phyloP scores from a whole-genome alignment of 1,284 basidiomycete species.

The Pseudozyma pruni region DNA sequence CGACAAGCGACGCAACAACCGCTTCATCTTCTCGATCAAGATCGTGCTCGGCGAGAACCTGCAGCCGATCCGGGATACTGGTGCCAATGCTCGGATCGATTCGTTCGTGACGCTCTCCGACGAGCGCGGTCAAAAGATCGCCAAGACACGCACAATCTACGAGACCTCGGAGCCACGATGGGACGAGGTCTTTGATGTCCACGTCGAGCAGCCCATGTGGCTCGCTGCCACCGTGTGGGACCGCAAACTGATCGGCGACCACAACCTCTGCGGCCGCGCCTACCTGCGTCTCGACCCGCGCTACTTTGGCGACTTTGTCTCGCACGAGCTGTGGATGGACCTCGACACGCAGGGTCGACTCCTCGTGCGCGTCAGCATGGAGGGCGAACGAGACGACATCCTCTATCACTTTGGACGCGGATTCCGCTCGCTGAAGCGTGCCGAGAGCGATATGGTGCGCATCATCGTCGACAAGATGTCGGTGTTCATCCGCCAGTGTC shows the following conservation, averaged over 20 bases:
- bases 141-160: conserved; percentile 95
- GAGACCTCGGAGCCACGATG: conserved; percentile 89
- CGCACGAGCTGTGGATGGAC: conserved; percentile 91
- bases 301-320: conserved; percentile 86
- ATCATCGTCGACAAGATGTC: conserved; percentile 99
- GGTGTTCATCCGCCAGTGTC: conserved; percentile 88
- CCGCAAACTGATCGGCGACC: conserved; percentile 77
- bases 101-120: conserved; percentile 95
- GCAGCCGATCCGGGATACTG: conserved; percentile 51
- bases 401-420: conserved; percentile 97
- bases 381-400: conserved; percentile 97
- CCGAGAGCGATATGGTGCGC: conserved; percentile 94
- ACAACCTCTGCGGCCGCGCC: conserved; percentile 85
- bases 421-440: conserved; percentile 91
- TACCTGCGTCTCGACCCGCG: conserved; percentile 91
- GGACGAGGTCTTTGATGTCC: conserved; percentile 97
- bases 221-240: conserved; percentile 94
- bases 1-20: conserved; percentile 35
- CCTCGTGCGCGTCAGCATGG: conserved; percentile 92
- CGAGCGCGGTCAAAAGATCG: conserved; percentile 86
- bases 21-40: conserved; percentile 92
- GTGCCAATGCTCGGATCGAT: conserved; percentile 71
- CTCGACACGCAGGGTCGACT: conserved; percentile 88
- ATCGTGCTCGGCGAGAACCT: conserved; percentile 74
- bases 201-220: conserved; percentile 84